Percentiles rank a stretch among this genome's conserved stretches.
phyloP scores from a whole-genome alignment of 129 eudicot genomes.

The Flaveria bidentis region DNA sequence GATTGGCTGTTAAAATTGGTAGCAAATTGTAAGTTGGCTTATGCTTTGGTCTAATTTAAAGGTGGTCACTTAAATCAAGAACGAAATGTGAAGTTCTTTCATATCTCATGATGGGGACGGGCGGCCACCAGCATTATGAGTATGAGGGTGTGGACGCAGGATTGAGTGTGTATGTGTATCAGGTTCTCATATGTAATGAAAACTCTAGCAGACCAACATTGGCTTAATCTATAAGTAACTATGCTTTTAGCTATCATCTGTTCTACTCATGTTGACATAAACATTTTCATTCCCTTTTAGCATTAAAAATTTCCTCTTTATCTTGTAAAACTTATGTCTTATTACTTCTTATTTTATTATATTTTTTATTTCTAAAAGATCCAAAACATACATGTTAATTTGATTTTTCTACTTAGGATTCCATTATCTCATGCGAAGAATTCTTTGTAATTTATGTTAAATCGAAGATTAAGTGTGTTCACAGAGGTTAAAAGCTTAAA shows the following conservation, averaged over 20 bases:
- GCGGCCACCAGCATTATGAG: not conserved
- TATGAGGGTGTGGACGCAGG: not conserved
- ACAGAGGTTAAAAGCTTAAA: not conserved
- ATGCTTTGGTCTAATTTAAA: not conserved
- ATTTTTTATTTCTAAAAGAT: not conserved
- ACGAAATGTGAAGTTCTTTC: not conserved
- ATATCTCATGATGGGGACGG: not conserved
- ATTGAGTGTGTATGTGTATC: not conserved
- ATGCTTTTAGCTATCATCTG: not conserved
- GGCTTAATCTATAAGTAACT: not conserved
- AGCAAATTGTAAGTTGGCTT: not conserved
- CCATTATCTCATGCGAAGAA: not conserved
- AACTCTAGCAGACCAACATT: not conserved
- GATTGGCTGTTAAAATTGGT: not conserved
- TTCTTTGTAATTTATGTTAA: not conserved
- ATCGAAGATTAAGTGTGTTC: not conserved
- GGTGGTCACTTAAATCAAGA: not conserved
- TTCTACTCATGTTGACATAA: not conserved
- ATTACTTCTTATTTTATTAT: not conserved
- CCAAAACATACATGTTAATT: not conserved
- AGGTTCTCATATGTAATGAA: not conserved
- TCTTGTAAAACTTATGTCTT: not conserved
- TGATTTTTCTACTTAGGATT: not conserved
- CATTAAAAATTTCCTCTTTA: not conserved
- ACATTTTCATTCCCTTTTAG: slow-evolving; percentile 6